These are phyloP conservation scores for Pythium guiyangense DNA, from an alignment of 352 stramenopile genomes.

Conservation along the genomic window DNA sequence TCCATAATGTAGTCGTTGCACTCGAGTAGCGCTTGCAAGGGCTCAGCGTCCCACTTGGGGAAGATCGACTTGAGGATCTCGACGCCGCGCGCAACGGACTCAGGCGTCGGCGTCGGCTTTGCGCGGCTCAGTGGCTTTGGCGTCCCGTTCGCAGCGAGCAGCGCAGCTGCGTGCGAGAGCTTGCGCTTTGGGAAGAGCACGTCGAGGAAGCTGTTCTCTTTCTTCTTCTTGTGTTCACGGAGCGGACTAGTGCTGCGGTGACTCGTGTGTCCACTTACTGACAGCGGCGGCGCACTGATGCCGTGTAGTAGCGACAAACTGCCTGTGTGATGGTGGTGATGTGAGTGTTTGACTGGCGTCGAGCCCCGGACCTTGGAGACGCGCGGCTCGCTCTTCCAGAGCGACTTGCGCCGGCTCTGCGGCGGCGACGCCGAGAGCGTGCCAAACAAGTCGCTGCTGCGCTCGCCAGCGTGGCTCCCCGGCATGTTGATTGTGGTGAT, in stretches of 20 bases:
- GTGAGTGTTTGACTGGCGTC: not conserved
- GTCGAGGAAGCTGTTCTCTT: conserved; percentile 14
- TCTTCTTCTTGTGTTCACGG: conserved; percentile 10
- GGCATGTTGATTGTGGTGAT: conserved; percentile 7
- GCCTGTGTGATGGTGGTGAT: not conserved
- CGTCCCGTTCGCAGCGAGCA: not conserved
- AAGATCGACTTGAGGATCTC: conserved; percentile 82
- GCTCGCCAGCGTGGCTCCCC: conserved; percentile 12
- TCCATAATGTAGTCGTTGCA: conserved; percentile 78
- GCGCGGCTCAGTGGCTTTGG: conserved; percentile 4
- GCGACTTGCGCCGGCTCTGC: conserved; percentile 13
- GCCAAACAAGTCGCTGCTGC: conserved; percentile 3
- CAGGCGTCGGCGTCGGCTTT: conserved; percentile 26
- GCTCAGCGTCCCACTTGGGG: conserved; percentile 65
- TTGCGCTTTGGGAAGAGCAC: conserved; percentile 16
- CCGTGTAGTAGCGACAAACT: not conserved
- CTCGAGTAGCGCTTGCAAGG: conserved; percentile 69
- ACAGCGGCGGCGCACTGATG: not conserved
- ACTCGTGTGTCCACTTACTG: not conserved
- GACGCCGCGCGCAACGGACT: conserved; percentile 48
- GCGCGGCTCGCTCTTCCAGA: conserved; percentile 14
- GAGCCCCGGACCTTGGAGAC: conserved; percentile 4
- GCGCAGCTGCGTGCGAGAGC: not conserved
- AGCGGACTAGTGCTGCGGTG: conserved; percentile 8
- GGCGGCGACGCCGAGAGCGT: conserved; percentile 1